Conservation (phyloP, 176 grass and related monocot species). For the Chrysopogon serrulatus region DNA sequence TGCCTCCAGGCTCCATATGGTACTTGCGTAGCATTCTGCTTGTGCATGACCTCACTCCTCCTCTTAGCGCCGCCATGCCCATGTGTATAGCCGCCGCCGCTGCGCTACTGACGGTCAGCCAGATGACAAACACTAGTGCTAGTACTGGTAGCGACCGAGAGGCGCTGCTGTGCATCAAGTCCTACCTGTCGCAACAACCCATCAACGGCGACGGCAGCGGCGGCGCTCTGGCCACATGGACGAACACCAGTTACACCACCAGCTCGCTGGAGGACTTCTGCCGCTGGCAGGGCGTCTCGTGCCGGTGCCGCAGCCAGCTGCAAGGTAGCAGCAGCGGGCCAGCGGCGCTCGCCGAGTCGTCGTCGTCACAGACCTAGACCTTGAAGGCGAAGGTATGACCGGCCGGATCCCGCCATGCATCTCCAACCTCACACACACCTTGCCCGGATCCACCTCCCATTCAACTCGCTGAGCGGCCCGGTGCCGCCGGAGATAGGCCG, state of each 20-base stretch:
- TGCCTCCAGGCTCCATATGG: no score
- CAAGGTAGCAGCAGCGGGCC: no score
- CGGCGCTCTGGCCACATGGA: slow-evolving; percentile 11
- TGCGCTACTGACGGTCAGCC: no score
- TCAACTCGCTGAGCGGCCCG: slow-evolving; percentile 10
- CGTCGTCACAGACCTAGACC: not conserved
- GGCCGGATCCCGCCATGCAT: slow-evolving; percentile 25
- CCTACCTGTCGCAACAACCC: not conserved
- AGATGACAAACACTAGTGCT: no score
- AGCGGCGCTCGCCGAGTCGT: not conserved
- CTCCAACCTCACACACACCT: slow-evolving; percentile 21
- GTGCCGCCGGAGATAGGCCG: slow-evolving; percentile 25
- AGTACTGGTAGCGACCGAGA: not conserved
- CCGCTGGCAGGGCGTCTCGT: slow-evolving; percentile 25
- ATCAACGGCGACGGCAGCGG: not conserved
- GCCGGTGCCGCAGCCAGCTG: not conserved
- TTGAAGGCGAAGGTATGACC: not conserved
- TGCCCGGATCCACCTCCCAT: slow-evolving; percentile 10
- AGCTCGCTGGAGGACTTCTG: slow-evolving; percentile 13
- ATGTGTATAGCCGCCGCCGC: no score
- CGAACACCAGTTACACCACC: no score
- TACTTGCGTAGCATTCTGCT: no score
- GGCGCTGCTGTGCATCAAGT: slow-evolving; percentile 34
- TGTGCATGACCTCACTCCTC: no score
- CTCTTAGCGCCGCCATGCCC: no score